Evolutionary conservation across 208 protist species (phyloP), one percentile per base, ranked within the genome.

Genomic region (Trypanosoma congolense): DNA sequence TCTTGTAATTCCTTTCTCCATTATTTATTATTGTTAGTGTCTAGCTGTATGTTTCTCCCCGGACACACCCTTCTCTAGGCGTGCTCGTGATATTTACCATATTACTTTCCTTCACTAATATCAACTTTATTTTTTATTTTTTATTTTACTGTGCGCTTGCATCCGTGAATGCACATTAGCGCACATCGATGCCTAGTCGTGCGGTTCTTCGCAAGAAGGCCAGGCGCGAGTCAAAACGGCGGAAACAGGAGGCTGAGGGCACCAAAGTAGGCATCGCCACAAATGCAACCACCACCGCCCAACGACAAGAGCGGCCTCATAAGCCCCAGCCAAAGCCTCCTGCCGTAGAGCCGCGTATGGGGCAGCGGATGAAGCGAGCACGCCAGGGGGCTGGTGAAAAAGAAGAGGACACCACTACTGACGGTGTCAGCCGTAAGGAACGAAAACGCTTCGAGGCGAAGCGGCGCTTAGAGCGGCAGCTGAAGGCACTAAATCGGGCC

Each of bases 151-250:
- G n/a, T n/a, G n/a, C n/a, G n/a, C n/a, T n/a, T n/a, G n/a, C n/a
- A n/a, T n/a, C n/a, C n/a, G n/a, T n/a, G n/a, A n/a, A n/a, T 19
- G 24, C 22, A 40, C 26, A 24, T 35, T 42, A 58, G 55, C 16
- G 51, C 28, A 26, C 46, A 12, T 21, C 50, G 35, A 93, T 93
- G 87, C 83, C 83, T 4, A 94, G 87, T 59, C 56, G 81, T 18
- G 87, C 87, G 0, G 87, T 94, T 5, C 19, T 88, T 36, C 73
- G 80, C 19, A 94, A 91, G 58, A 94, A 91, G 65, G 71, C 80
- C 8, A 65, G 83, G 8, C 78, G 81, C 29, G 83, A 94, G 50
- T 61, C 80, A 16, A 89, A 85, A 49, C 67, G 75, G 26, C 49
- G 47, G 12, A 88, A 86, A 48, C 16, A 57, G 21, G 48, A 50